These are phyloP conservation scores for Tuctoria greenei DNA, from an alignment of 176 grass and related monocot genomes.

Conservation along the genomic window DNA sequence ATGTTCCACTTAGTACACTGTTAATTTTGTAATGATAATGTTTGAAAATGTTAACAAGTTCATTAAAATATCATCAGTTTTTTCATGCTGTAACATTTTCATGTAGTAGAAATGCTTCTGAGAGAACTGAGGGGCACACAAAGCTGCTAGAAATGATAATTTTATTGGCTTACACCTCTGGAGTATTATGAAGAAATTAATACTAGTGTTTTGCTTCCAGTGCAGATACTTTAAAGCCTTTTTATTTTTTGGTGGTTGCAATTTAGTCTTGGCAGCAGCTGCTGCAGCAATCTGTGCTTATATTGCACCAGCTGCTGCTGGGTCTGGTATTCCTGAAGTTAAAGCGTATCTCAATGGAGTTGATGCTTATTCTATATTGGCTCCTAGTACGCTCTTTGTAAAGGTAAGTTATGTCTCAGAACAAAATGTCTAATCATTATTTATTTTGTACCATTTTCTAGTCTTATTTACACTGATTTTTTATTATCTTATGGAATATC, in stretches of 20 bases:
- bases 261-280: constrained; percentile 57
- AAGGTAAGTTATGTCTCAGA: constrained; percentile 49
- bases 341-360: constrained; percentile 99
- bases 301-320: constrained; percentile 88
- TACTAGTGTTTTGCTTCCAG: constrained; percentile 50
- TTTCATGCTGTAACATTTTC: neutral
- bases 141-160: neutral
- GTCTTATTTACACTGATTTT: neutral
- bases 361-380: constrained; percentile 79
- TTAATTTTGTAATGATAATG: neutral
- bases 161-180: neutral
- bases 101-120: constrained; percentile 8
- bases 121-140: neutral
- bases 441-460: neutral
- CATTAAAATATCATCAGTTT: neutral
- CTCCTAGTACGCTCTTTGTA: constrained; percentile 83
- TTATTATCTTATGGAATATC: neutral
- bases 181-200: constrained; percentile 27
- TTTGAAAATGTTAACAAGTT: constrained; percentile 8
- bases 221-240: constrained; percentile 80
- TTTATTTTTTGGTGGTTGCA: constrained; percentile 64
- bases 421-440: neutral
- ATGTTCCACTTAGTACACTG: neutral
- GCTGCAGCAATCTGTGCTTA: constrained; percentile 87
- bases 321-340: constrained; percentile 95